phyloP scores from a whole-genome alignment of 768 basidiomycete genomes.

The Phylloporus sp. region DNA sequence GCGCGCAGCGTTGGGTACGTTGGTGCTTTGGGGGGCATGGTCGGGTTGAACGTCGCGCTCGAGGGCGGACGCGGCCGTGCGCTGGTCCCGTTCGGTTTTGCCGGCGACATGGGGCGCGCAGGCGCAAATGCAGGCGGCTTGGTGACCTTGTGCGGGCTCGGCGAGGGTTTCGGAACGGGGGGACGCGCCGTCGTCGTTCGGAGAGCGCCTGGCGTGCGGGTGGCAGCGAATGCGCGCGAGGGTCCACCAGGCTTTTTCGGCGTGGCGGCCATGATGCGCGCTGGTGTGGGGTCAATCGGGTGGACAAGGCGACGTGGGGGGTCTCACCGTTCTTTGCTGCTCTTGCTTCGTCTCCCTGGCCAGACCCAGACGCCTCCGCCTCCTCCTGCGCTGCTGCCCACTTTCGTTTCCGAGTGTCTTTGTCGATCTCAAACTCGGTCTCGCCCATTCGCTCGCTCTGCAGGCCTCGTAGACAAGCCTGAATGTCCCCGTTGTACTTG shows the following conservation, averaged over 20 bases:
- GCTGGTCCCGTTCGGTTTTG: conserved; percentile 33
- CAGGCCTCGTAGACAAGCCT: conserved; percentile 63
- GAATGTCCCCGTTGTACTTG: conserved; percentile 74
- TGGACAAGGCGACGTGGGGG: background rate
- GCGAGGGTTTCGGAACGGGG: conserved; percentile 29
- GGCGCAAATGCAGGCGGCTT: conserved; percentile 25
- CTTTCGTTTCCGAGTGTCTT: conserved; percentile 69
- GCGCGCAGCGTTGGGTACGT: conserved; percentile 51
- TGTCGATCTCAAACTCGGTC: conserved; percentile 56
- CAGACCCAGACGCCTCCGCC: conserved; percentile 38
- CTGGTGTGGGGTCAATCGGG: conserved; percentile 28
- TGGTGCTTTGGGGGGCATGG: conserved; percentile 43
- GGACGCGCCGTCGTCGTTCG: conserved; percentile 27
- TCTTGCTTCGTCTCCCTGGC: conserved; percentile 30
- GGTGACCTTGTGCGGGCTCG: conserved; percentile 34
- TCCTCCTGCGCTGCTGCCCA: conserved; percentile 66
- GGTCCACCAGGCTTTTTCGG: conserved; percentile 47
- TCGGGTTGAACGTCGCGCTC: conserved; percentile 67
- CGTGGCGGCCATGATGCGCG: conserved; percentile 45
- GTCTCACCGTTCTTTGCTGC: conserved; percentile 58
- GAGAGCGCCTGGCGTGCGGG: conserved; percentile 42
- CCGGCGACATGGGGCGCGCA: conserved; percentile 49
- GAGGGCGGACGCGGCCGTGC: conserved; percentile 53
- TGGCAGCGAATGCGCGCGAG: conserved; percentile 39
- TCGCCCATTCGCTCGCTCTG: conserved; percentile 61